Base-by-base conservation (phyloP, 2,329 filamentous ascomycete species). In the Xylariales sp. region DNA sequence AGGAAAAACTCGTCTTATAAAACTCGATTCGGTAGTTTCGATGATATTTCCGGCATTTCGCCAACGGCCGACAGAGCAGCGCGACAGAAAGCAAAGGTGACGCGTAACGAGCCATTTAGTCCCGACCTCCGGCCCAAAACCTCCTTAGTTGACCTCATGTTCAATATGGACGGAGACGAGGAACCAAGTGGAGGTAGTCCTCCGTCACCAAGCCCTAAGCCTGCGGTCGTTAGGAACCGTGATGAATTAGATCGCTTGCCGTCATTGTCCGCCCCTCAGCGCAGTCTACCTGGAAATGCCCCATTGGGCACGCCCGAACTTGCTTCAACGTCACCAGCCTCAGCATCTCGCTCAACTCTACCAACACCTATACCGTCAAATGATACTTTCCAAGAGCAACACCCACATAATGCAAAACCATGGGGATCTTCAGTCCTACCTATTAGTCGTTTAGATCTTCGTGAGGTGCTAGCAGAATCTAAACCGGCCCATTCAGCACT, bases 141-240 rank as follows among this genome's bases (percentile, higher is more conserved):
- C 23, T 94, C 91, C 0, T 83, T 86, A 1, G 85, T 85, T 45
- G 94, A 97, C 73, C 85, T 97, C 62, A 97, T 97, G 79, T 97
- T 97, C 76, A 89, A 93, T 71, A 97, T 97, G 94, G 95, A 97
- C 66, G 94, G 97, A 45, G 93, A 94, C 50, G 85, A 85, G 48
- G 85, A 85, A 0, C 74, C 78, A 6, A 73, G 71, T 1, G 64
- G 72, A 7, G 69, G 70, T 32, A 82, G 78, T 56, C 77, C 80
- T 2, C 64, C 71, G 7, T 73, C 78, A 14, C 76, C 76, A 18
- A 76, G 75, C 5, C 73, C 70, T 28, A 74, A 58, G 32, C 67
- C 67, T 48, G 5, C 73, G 7, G 60, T 65, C n/a, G 14, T 58
- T 48, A 61, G 62, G 36, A 62, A 71, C 12, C 71, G 55, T 18